Evolutionary conservation across 257 asterid species (phyloP).

Genomic region (Avicennia marina): DNA sequence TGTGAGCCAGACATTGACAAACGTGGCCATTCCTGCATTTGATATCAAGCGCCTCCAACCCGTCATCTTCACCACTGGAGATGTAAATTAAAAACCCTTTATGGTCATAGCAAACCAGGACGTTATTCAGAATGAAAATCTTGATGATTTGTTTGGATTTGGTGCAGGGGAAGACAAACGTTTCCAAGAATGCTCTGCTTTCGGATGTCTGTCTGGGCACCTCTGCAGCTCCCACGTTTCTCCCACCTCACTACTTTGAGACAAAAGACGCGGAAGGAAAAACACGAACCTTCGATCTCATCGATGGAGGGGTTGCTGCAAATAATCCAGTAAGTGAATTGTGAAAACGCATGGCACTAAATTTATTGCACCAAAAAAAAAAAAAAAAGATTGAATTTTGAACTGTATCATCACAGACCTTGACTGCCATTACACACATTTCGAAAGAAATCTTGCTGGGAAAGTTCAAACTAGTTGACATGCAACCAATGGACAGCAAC

Average conservation of each 20-base stretch:
- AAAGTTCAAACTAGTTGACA: conserved; percentile 26
- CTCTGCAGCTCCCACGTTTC: conserved; percentile 65
- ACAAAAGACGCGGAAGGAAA: conserved; percentile 33
- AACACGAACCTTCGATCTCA: conserved; percentile 33
- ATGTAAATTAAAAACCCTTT: conserved; percentile 27
- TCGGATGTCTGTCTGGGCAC: conserved; percentile 60
- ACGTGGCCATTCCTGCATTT: conserved; percentile 51
- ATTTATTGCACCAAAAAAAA: too few species aligned
- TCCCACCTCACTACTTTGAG: too few species aligned
- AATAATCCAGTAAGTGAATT: conserved; percentile 51
- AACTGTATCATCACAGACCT: conserved; percentile 25
- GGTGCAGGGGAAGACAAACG: conserved; percentile 34
- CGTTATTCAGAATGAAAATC: background rate
- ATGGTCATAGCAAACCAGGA: background rate
- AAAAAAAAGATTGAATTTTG: too few species aligned
- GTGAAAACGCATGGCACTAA: background rate
- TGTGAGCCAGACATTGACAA: conserved; percentile 40
- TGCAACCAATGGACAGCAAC: too few species aligned
- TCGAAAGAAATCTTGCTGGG: conserved; percentile 41
- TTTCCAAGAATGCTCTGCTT: conserved; percentile 41
- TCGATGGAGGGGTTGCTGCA: conserved; percentile 65
- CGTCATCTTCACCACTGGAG: conserved; percentile 41
- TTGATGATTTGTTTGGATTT: background rate
- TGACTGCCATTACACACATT: conserved; percentile 41
- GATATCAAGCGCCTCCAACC: conserved; percentile 62